Base-by-base conservation (phyloP, 2,329 filamentous ascomycete species). In the Emydomyces testavorans region DNA sequence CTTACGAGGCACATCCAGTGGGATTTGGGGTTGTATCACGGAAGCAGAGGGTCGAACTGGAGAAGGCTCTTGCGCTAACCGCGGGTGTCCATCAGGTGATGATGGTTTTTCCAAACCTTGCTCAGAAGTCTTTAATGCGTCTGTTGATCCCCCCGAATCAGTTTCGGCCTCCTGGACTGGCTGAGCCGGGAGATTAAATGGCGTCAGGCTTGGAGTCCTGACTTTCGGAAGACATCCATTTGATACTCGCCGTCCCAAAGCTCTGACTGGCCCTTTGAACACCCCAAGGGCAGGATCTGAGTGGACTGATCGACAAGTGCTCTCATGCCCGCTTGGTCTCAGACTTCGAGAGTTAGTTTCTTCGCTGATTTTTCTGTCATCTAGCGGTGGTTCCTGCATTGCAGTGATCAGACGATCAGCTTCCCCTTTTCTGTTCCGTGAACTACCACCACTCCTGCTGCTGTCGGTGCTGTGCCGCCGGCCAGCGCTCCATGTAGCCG, bases 391-490 rank as follows among this genome's bases (percentile, higher is more conserved):
- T 34, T 43, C 40, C 24, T 43, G 40, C 6, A 43, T 43, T 3
- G 40, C 26, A 43, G 13, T 16, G 15, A 43, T 43, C n/a, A 43
- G 24, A 10, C 26, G 24, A 34, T 43, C 40, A 23, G 18, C 40
- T 16, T 32, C n/a, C 10, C 40, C 20, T 15, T 21, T 43, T 20
- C 26, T 18, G 8, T 26, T 34, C 11, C 40, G 40, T 18, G 40
- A 43, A 10, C 40, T 43, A 21, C 24, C 6, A 13, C 20, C 34
- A 46, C 32, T 37, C n/a, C 16, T 11, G 6, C 36, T 23, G n/a
- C 32, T 34, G 4, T 15, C 43, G 20, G 4, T n/a, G 28, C 26
- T 34, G 10, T 34, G 32, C 15, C 43, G 43, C 20, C 34, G 43
- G 4, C 20, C 23, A 16, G 28, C n/a, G 15, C 11, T 18, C 29